phyloP scores from a whole-genome alignment of 2,329 filamentous ascomycete genomes.

The Sordariomycetes sp. region DNA sequence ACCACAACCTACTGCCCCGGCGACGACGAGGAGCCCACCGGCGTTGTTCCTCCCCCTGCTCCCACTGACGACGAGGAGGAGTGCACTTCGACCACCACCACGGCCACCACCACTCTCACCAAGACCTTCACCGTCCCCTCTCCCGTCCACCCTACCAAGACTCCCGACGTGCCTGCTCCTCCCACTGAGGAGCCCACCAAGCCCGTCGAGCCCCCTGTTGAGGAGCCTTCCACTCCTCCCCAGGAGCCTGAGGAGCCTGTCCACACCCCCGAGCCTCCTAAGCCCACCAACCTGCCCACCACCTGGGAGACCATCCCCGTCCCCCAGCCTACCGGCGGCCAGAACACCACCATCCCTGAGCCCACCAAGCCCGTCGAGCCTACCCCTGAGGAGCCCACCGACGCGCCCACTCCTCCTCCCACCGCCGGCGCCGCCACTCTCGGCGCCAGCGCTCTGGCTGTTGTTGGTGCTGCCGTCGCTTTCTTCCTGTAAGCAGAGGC shows the following conservation, averaged over 20 bases:
- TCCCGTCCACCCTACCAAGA: constrained; percentile 1
- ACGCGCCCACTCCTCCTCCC: constrained; percentile 5
- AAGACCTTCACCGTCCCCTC: constrained; percentile 2
- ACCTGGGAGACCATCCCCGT: background rate
- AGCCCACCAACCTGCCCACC: background rate
- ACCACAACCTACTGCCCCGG: constrained; percentile 3
- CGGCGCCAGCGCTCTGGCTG: constrained; percentile 10
- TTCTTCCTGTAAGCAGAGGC: constrained; percentile 10
- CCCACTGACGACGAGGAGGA: constrained; percentile 1
- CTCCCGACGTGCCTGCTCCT: background rate
- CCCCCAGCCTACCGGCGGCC: constrained; percentile 2
- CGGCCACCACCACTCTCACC: constrained; percentile 3
- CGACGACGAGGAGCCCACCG: constrained; percentile 1
- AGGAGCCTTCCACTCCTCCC: constrained; percentile 1
- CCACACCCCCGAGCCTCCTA: constrained; percentile 1
- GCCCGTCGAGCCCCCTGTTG: background rate
- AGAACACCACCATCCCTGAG: constrained; percentile 7
- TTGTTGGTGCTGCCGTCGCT: constrained; percentile 9
- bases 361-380: constrained; percentile 1
- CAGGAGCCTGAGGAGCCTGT: constrained; percentile 3
- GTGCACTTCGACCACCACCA: constrained; percentile 2
- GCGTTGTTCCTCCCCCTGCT: background rate
- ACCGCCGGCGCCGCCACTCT: constrained; percentile 10
- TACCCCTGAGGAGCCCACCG: constrained; percentile 7
- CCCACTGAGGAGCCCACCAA: constrained; percentile 1